phyloP scores from a whole-genome alignment of 768 basidiomycete species.

The Serendipita sp. region DNA sequence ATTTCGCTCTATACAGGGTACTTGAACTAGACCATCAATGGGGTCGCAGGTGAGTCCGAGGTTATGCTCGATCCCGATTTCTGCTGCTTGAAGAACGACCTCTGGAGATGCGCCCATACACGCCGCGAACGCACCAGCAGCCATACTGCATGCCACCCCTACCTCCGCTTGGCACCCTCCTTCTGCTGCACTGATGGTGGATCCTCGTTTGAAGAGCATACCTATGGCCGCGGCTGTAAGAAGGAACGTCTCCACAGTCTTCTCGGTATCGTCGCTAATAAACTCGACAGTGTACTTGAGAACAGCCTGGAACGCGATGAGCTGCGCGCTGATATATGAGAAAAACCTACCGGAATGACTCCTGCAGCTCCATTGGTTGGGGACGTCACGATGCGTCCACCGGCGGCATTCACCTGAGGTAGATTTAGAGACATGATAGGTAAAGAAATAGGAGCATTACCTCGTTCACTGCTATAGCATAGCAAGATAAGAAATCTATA shows the following conservation, averaged over 20 bases:
- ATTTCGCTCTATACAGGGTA: conserved; percentile 88
- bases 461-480: conserved; percentile 90
- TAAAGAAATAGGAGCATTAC: not conserved
- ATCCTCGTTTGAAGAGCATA: conserved; percentile 95
- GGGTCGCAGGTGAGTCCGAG: conserved; percentile 71
- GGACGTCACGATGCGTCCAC: conserved; percentile 87
- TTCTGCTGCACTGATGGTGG: conserved; percentile 90
- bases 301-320: conserved; percentile 29
- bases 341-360: conserved; percentile 46
- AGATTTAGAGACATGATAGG: not conserved
- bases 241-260: conserved; percentile 75
- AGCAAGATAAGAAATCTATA: conserved; percentile 84
- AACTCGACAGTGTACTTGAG: conserved; percentile 86
- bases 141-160: conserved; percentile 95
- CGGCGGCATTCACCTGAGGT: conserved; percentile 59
- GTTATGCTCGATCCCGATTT: conserved; percentile 11
- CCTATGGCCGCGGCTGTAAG: conserved; percentile 79
- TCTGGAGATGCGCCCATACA: conserved; percentile 86
- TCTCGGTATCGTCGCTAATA: conserved; percentile 78
- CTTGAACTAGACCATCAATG: conserved; percentile 82
- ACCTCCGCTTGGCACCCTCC: conserved; percentile 92
- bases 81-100: conserved; percentile 43
- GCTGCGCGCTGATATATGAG: not conserved
- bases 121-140: conserved; percentile 81
- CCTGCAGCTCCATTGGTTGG: conserved; percentile 91